phyloP scores from a whole-genome alignment of 2,329 filamentous ascomycete genomes.

The Epichloe festucae region DNA sequence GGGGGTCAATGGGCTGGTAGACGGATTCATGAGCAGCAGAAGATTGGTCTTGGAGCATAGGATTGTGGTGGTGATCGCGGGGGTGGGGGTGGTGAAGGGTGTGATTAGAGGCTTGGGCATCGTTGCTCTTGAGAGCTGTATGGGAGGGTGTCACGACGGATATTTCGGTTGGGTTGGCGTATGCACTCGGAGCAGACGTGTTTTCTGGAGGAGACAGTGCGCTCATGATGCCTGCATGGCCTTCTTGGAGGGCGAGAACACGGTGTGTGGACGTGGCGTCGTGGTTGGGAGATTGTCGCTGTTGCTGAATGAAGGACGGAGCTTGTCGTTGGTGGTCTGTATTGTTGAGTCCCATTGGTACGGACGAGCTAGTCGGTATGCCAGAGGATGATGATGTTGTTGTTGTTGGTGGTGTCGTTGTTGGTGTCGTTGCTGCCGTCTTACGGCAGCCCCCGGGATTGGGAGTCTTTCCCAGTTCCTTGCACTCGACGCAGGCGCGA shows the following conservation, averaged over 20 bases:
- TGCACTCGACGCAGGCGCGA: constrained; percentile 80
- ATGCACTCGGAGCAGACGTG: constrained; percentile 22
- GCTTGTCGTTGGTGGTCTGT: background rate
- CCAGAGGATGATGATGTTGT: background rate
- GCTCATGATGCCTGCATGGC: constrained; percentile 15
- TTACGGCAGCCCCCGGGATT: constrained; percentile 16
- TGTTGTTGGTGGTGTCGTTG: background rate
- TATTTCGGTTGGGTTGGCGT: constrained; percentile 36
- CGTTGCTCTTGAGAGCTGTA: background rate
- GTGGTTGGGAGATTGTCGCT: constrained; percentile 3
- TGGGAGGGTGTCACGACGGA: constrained; percentile 21
- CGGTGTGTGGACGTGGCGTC: constrained; percentile 10
- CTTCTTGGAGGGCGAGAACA: constrained; percentile 19
- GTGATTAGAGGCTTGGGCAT: background rate
- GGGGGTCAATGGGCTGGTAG: constrained; percentile 47
- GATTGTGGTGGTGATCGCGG: constrained; percentile 19
- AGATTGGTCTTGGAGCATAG: constrained; percentile 20
- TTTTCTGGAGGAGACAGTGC: constrained; percentile 14
- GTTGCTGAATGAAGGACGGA: background rate
- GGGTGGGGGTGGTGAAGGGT: constrained; percentile 7
- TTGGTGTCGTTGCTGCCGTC: background rate
- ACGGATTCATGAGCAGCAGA: constrained; percentile 10
- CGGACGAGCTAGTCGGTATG: background rate
- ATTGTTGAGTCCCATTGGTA: background rate
- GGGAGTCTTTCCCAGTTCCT: constrained; percentile 55